phyloP scores from a whole-genome alignment of 176 grass and related monocot genomes.

The Oryza australiensis region DNA sequence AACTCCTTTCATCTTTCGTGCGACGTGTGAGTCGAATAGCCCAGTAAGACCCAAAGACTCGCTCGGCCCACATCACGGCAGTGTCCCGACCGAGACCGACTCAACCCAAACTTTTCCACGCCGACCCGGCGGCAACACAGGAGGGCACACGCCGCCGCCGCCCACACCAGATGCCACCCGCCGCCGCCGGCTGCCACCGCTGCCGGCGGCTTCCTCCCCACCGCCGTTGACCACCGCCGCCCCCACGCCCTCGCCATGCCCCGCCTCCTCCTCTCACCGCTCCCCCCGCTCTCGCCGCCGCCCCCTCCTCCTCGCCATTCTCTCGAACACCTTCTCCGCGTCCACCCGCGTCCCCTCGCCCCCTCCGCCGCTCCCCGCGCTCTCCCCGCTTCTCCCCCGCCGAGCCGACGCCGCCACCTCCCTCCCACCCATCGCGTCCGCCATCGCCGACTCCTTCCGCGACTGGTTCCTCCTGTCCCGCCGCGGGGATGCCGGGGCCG shows the following conservation, averaged over 20 bases:
- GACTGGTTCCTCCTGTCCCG: constrained; percentile 61
- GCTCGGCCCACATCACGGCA: constrained; percentile 16
- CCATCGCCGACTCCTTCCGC: constrained; percentile 55
- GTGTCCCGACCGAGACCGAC: background rate
- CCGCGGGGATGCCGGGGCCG: background rate
- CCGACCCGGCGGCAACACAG: background rate
- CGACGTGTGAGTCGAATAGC: no score
- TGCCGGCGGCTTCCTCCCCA: constrained; percentile 46
- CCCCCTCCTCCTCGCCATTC: constrained; percentile 43
- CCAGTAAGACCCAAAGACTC: background rate
- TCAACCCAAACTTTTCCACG: constrained; percentile 14
- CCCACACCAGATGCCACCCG: constrained; percentile 28
- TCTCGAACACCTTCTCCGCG: constrained; percentile 49
- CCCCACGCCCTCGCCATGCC: constrained; percentile 23
- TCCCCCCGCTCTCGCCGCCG: constrained; percentile 20
- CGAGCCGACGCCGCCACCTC: background rate
- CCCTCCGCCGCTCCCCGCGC: constrained; percentile 21
- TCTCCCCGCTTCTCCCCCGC: constrained; percentile 24
- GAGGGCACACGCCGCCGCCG: constrained; percentile 18
- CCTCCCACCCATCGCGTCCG: constrained; percentile 23
- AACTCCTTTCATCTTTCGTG: no score
- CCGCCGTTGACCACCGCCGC: background rate
- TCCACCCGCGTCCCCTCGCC: constrained; percentile 6
- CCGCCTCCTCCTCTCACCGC: constrained; percentile 9
- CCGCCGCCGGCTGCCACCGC: constrained; percentile 46